Evolutionary conservation across 2,329 filamentous ascomycete species (phyloP), one percentile per base, ranked within the genome.

Genomic region (Tolypocladium inflatum): DNA sequence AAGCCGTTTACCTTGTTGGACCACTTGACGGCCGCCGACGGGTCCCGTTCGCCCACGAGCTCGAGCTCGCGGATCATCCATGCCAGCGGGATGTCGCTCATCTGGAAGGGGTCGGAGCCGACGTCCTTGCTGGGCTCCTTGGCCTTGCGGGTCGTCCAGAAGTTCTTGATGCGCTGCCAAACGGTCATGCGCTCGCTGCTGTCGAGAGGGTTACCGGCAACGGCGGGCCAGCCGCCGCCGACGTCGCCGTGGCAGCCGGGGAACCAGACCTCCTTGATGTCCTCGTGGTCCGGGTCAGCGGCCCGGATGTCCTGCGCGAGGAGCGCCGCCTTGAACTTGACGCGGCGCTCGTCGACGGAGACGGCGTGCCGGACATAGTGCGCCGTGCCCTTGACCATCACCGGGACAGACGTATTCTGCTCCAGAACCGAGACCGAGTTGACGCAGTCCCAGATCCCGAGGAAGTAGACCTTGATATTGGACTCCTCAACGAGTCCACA

Each of bases 391-490:
- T 64, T 65, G 0, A 74, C 71, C 0, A 72, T 67, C 1, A 72
- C 69, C 5, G 74, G 75, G 33, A 72, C 65, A n/a, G 67, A 71
- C 30, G 71, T 68, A 57, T 69, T 74, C 0, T 63, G 65, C 59
- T 76, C 74, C 33, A 76, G 60, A 17, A 76, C 70, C 8, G 75
- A 71, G 9, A 82, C 78, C 3, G 76, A 79, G 64, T 78, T 80
- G 48, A 83, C 80, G 59, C 76, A 79, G 62, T 83, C 80, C 70
- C 79, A 82, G 48, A 82, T 72, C 1, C 80, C 80, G n/a, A 82
- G 75, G 66, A 82, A 82, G 64, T 78, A 77, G 8, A 81, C 74
- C 51, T 75, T 76, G 55, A 80, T 76, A 51, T 76, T 74, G 21
- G 68, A 65, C 45, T 68, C 64, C 7, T 62, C 59, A 2, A 19